Evolutionary conservation across 371 early-diverging fungal genomes (phyloP), one percentile per base, ranked within the genome.

Genomic region (Zychaea mexicana): DNA sequence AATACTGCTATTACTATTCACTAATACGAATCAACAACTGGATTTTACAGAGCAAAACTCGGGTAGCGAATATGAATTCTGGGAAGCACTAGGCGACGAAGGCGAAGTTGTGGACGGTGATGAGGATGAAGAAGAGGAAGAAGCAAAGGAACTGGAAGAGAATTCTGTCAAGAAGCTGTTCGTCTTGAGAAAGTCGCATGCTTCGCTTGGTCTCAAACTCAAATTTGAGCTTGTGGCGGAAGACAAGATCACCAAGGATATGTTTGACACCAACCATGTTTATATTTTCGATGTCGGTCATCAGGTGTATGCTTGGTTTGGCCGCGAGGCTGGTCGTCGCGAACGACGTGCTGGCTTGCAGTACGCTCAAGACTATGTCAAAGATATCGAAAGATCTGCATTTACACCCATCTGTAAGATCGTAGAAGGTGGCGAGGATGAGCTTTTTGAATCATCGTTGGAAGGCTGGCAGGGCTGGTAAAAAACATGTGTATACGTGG

Each of bases 1-100:
- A n/a, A n/a, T n/a, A n/a, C n/a, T n/a, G n/a, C n/a, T n/a, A n/a
- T n/a, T n/a, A n/a, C n/a, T n/a, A n/a, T n/a, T n/a, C n/a, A n/a
- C n/a, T n/a, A n/a, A n/a, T 39, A 39, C 33, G 7, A 21, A 32
- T 57, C 38, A 31, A n/a, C n/a, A n/a, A n/a, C n/a, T n/a, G n/a
- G n/a, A n/a, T n/a, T n/a, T n/a, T 63, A 4, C 65, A 87, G 92
- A 91, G 52, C 87, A 91, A 73, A 75, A 70, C n/a, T 88, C 89
- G 45, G 75, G 78, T 2, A 90, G 90, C 63, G 77, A 81, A 55
- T 65, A 65, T 13, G 73, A 74, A 13, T 92, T 92, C 71, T 92
- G 84, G 84, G 73, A 77, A 10, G 87, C 81, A 19, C 75, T 92
- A 38, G 92, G 93, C 12, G 85, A 83, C n/a, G 78, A 83, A 39